Conservation (phyloP, 2,329 filamentous ascomycete species). For the Corinectria fuckeliana region DNA sequence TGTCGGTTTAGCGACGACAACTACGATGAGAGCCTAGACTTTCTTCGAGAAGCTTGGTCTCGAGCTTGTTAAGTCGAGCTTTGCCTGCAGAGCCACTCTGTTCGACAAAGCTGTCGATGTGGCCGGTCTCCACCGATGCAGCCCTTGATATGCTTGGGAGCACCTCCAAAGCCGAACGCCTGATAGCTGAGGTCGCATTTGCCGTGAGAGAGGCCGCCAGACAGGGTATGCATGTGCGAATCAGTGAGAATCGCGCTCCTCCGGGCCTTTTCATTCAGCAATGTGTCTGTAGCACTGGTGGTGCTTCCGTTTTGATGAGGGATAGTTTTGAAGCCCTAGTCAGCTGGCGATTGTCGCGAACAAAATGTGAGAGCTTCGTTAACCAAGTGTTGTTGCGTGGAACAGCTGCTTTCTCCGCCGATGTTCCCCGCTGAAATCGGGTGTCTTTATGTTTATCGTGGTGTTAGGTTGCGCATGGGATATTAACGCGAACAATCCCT, state of each 20-base stretch:
- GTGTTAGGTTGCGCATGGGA: background rate
- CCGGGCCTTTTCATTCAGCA: background rate
- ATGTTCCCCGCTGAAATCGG: background rate
- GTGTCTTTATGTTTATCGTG: background rate
- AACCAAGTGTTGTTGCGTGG: background rate
- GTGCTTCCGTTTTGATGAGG: no score
- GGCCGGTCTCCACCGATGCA: slow-evolving; percentile 32
- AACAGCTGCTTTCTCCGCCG: background rate
- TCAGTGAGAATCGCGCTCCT: slow-evolving; percentile 22
- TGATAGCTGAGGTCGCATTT: slow-evolving; percentile 40
- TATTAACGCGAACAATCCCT: no score
- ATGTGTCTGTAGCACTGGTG: no score
- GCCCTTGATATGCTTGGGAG: slow-evolving; percentile 31
- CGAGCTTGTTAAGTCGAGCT: no score
- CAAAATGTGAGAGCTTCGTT: background rate
- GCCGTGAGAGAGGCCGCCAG: slow-evolving; percentile 32
- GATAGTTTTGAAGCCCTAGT: background rate
- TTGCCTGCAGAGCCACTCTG: no score
- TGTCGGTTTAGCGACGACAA: no score
- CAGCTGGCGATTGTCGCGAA: background rate
- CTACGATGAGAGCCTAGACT: no score
- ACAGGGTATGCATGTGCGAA: slow-evolving; percentile 37
- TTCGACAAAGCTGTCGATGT: slow-evolving; percentile 28
- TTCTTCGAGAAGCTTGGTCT: no score
- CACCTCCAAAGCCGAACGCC: slow-evolving; percentile 23